phyloP scores from a whole-genome alignment of 2,329 filamentous ascomycete genomes.

The Epichloe elymi region DNA sequence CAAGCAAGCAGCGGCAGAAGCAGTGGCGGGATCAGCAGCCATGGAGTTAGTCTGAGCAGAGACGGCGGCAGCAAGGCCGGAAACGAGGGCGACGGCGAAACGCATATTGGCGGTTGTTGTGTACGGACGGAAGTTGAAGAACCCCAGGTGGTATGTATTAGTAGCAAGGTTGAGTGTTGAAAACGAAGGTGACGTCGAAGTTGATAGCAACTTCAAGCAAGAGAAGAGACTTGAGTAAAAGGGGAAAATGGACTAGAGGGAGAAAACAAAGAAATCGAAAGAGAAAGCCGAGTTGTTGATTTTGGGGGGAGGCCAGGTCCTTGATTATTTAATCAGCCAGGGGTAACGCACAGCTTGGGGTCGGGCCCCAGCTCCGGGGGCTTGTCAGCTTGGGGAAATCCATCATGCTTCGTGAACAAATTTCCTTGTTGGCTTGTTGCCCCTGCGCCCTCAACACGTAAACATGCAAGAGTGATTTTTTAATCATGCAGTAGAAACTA shows the following conservation, averaged over 20 bases:
- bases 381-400: too few species aligned
- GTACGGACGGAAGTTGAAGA: slow-evolving; percentile 2
- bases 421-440: too few species aligned
- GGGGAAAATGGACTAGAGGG: background rate
- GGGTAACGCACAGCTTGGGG: background rate
- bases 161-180: background rate
- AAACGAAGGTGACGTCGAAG: slow-evolving; percentile 1
- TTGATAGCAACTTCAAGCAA: background rate
- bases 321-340: background rate
- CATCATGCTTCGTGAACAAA: too few species aligned
- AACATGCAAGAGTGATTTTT: too few species aligned
- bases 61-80: slow-evolving; percentile 36
- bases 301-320: background rate
- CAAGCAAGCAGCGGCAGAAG: slow-evolving; percentile 29
- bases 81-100: slow-evolving; percentile 37
- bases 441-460: too few species aligned
- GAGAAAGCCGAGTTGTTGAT: background rate
- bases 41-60: slow-evolving; percentile 26
- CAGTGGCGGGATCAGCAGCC: slow-evolving; percentile 14
- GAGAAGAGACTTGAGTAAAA: background rate
- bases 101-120: slow-evolving; percentile 34
- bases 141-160: background rate
- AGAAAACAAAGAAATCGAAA: background rate
- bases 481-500: too few species aligned
- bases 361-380: background rate